Conservation (phyloP, 2,329 filamentous ascomycete species). For the Alternaria rosae region DNA sequence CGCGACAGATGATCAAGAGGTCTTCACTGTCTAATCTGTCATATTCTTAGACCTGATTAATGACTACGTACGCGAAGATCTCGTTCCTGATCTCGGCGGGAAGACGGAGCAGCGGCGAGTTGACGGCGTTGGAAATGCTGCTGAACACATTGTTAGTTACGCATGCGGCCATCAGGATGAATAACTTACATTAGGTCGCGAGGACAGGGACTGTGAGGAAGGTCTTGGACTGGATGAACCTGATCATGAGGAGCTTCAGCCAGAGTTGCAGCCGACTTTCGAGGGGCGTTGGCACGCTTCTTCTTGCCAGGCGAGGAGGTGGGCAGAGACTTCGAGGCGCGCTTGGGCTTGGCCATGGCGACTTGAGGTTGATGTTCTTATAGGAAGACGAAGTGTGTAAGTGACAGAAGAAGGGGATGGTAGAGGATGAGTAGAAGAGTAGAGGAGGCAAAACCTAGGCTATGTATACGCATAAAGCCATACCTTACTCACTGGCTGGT, state of each 20-base stretch:
- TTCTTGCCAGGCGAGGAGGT: neutral
- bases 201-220: neutral
- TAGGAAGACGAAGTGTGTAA: too few species aligned
- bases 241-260: neutral
- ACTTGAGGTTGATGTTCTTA: neutral
- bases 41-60: neutral
- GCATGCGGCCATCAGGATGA: rapidly evolving
- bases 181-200: neutral
- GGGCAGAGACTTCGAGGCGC: too few species aligned
- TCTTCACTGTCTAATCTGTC: rapidly evolving
- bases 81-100: constrained; percentile 9
- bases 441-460: too few species aligned
- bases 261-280: neutral
- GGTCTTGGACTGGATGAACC: neutral
- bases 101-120: neutral
- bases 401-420: rapidly evolving
- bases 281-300: neutral
- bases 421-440: neutral
- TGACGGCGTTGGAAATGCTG: neutral
- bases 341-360: neutral
- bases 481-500: too few species aligned
- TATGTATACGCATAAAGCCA: too few species aligned
- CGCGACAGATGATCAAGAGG: neutral
- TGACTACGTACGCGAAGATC: constrained; percentile 9
- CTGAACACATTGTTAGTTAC: neutral